Base-by-base conservation (phyloP, 345 rosid species). In the Microthlaspi erraticum region DNA sequence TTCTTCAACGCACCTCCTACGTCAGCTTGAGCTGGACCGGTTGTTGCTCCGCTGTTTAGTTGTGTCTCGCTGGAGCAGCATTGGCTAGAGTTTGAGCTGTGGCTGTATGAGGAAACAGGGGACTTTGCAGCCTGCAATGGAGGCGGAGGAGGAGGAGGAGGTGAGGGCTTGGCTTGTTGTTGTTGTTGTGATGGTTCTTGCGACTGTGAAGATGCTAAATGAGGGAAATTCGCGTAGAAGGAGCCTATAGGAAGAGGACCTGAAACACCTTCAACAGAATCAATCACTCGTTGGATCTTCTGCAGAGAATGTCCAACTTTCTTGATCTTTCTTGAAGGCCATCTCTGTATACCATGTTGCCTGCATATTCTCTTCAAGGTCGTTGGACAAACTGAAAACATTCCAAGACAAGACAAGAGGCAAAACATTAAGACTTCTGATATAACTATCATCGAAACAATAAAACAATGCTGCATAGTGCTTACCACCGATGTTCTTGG, bases 261-360 rank as follows among this genome's bases (percentile, higher is more conserved):
- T 4, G 96, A 81, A 37, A 83, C 83, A 59, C 93, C 93, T 73
- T 89, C 75, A 41, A 91, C 97, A 0, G 97, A 91, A 77, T 91
- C 85, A 26, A 93, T 87, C 48, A 91, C 95, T 0, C 45, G 80
- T 71, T 91, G 96, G 68, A 93, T 84, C 72, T 88, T 91, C 81
- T 85, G 86, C 10, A 93, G 82, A 29, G 99, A 91, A 70, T 87
- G 92, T 45, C 88, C 97, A 9, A 91, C 99, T 82, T 91, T 93
- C 88, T 85, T 91, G 81, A 93, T 86, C 79, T 91, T 87, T 60
- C 98, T 88, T 66, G 98, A 93, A 34, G 99, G 99, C 99, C 99
- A 94, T 49, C 95, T 81, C 12, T 77, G 79, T 80, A 94, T 91
- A 42, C 97, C 96, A 29, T 91, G 88, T 52, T 86, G 97, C 77